Percentiles rank a stretch among this genome's conserved stretches.
Conservation (phyloP, 2,329 filamentous ascomycete genomes). For the Trichophyton benhamiae region DNA sequence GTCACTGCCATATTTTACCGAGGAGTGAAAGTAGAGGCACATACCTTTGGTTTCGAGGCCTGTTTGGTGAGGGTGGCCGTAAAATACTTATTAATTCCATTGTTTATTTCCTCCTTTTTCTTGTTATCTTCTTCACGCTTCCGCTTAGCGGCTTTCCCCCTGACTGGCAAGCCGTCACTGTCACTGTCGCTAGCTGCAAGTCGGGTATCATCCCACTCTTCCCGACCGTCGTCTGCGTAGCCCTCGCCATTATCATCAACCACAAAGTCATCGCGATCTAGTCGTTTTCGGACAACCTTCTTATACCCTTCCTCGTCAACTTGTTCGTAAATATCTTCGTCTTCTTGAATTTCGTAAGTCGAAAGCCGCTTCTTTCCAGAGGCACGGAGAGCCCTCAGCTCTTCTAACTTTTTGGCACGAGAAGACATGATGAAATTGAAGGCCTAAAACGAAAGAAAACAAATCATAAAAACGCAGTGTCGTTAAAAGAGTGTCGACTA, state of each 20-base stretch:
- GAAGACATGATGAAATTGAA: slow-evolving; percentile 11
- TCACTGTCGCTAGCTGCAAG: slow-evolving; percentile 56
- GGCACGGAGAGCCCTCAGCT: slow-evolving; percentile 71
- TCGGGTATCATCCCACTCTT: slow-evolving; percentile 73
- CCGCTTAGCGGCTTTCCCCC: slow-evolving; percentile 59
- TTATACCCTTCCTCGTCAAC: slow-evolving; percentile 97
- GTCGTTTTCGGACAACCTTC: slow-evolving; percentile 75
- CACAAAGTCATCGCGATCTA: slow-evolving; percentile 94
- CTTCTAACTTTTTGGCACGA: slow-evolving; percentile 38
- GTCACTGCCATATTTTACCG: background rate
- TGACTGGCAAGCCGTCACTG: slow-evolving; percentile 56
- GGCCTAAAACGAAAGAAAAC: background rate
- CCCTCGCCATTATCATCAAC: slow-evolving; percentile 93
- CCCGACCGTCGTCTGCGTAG: slow-evolving; percentile 84
- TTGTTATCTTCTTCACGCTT: slow-evolving; percentile 79
- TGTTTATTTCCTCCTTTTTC: slow-evolving; percentile 74
- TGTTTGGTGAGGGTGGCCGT: slow-evolving; percentile 55
- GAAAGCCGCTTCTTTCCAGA: slow-evolving; percentile 86
- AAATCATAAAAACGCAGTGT: background rate
- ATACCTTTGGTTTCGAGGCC: slow-evolving; percentile 67
- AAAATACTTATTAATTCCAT: slow-evolving; percentile 91
- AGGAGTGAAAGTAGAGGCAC: slow-evolving; percentile 9
- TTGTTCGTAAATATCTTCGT: slow-evolving; percentile 79
- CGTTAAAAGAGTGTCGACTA: background rate
- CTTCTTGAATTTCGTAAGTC: slow-evolving; percentile 74